Evolutionary conservation across 441 rosid genomes (phyloP).

Genomic region (Daphne laureola): DNA sequence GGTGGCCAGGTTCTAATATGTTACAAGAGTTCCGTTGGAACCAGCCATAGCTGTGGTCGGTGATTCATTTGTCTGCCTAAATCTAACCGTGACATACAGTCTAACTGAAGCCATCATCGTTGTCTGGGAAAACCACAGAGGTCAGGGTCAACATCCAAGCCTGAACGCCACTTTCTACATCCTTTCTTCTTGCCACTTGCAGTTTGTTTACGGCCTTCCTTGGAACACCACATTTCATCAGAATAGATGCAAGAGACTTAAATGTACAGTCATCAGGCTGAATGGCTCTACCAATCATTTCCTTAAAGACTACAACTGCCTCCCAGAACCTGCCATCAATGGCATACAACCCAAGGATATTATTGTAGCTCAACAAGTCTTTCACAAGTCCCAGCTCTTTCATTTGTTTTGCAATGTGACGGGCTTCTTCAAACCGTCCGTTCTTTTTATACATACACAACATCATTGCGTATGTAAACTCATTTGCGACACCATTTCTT

Average conservation of each 20-base stretch:
- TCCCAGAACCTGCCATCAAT: slow-evolving; percentile 67
- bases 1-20: too few species aligned
- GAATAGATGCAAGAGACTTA: slow-evolving; percentile 52
- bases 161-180: slow-evolving; percentile 35
- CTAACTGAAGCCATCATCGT: slow-evolving; percentile 10
- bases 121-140: slow-evolving; percentile 35
- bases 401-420: slow-evolving; percentile 56
- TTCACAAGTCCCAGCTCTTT: slow-evolving; percentile 42
- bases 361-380: slow-evolving; percentile 62
- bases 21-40: too few species aligned
- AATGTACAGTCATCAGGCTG: slow-evolving; percentile 54
- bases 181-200: slow-evolving; percentile 38
- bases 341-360: slow-evolving; percentile 51
- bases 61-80: too few species aligned
- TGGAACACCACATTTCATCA: slow-evolving; percentile 60
- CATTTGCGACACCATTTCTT: slow-evolving; percentile 55
- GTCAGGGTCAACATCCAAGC: slow-evolving; percentile 52
- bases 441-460: slow-evolving; percentile 66
- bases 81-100: too few species aligned
- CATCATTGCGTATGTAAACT: slow-evolving; percentile 79
- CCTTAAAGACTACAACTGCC: slow-evolving; percentile 49
- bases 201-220: slow-evolving; percentile 45
- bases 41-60: too few species aligned
- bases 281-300: slow-evolving; percentile 46
- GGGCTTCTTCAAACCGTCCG: slow-evolving; percentile 59